Percentiles rank a stretch among this genome's conserved stretches.
phyloP scores from a whole-genome alignment of 225 moss, liverwort and hornwort genomes.

The Polytrichum formosum region DNA sequence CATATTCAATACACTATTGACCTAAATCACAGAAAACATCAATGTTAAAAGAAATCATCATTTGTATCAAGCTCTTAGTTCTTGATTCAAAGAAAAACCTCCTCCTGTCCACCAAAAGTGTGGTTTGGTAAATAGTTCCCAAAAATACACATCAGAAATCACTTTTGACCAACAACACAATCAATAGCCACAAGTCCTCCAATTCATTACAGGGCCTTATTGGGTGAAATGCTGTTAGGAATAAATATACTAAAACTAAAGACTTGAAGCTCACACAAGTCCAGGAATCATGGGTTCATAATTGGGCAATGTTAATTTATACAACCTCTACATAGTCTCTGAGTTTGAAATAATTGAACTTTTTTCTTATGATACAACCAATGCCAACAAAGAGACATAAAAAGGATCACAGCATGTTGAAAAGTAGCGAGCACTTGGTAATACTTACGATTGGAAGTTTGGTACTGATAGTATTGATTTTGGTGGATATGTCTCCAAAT shows the following conservation, averaged over 20 bases:
- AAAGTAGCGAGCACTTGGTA: background rate
- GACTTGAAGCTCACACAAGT: background rate
- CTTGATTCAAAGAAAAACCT: background rate
- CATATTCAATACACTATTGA: slow-evolving; percentile 58
- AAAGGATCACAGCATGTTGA: background rate
- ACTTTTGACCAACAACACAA: background rate
- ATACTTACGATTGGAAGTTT: slow-evolving; percentile 60
- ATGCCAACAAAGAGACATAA: background rate
- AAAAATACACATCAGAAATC: background rate
- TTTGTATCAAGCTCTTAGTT: background rate
- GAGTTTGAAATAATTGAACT: background rate
- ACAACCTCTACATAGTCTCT: background rate
- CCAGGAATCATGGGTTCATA: background rate
- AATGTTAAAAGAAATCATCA: background rate
- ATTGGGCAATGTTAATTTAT: background rate
- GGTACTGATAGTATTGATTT: slow-evolving; percentile 45
- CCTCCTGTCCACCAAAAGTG: background rate
- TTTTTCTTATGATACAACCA: background rate
- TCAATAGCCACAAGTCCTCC: background rate
- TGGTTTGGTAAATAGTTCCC: background rate
- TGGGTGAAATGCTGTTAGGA: background rate
- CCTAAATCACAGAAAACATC: slow-evolving; percentile 28
- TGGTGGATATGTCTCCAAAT: slow-evolving; percentile 63
- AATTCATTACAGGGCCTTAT: background rate
- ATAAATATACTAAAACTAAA: background rate